Evolutionary conservation across 768 basidiomycete genomes (phyloP), one percentile per base, ranked within the genome.

Genomic region (Lactarius vividus): DNA sequence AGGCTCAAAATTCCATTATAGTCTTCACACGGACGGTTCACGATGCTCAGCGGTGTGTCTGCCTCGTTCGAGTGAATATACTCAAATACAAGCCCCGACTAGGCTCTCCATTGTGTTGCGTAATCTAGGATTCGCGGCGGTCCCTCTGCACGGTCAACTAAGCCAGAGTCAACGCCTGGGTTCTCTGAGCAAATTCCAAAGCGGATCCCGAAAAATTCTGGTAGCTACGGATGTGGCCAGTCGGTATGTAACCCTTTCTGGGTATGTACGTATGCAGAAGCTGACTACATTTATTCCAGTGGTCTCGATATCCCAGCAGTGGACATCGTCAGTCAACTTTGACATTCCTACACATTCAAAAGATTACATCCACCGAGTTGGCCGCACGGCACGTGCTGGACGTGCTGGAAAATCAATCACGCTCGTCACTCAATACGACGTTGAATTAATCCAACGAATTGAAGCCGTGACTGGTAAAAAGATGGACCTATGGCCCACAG

Each of bases 331-430:
- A 92, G n/a, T 99, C 77, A 99, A 99, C 78, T 99, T 93, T 75
- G 96, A 97, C 76, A 90, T 98, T 69, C 97, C 97, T 1, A 93
- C 93, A 1, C 93, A 98, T 75, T 98, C 96, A 18, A 98, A 99
- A 80, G 97, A 98, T 76, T 99, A 99, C 77, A 97, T 99, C 58
- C 97, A 99, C 75, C 88, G 97, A 53, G 97, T 99, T 11, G 97
- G 97, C 44, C 87, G 97, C 63, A 99, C 97, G 37, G 97, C 97
- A 7, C 90, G 97, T 73, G 97, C 97, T 3, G 97, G 97, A n/a
- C 86, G 97, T 52, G 87, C 94, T 1, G 97, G 97, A 53, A 98
- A 98, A 79, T 89, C 93, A 1, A 91, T 99, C 72, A 97, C 96
- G n/a, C 84, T 99, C 49, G 95, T 98, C 28, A 94, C 96, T 6